Evolutionary conservation across 2,329 filamentous ascomycete species (phyloP).

Genomic region (Aspergillus sergii): DNA sequence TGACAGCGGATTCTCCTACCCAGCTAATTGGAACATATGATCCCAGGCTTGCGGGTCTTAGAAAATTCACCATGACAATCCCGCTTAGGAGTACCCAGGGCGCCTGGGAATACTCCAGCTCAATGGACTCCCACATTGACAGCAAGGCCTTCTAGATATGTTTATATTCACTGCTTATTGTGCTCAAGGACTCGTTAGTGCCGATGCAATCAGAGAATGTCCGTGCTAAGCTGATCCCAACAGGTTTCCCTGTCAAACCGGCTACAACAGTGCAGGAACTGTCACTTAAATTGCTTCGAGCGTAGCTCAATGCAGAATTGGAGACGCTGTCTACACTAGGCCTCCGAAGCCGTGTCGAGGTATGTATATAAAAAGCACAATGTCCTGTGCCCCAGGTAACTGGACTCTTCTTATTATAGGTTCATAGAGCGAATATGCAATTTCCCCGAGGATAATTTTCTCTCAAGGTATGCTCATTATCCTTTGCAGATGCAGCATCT

Average conservation of each 20-base stretch:
- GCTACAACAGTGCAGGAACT: constrained; percentile 45
- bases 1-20: background rate
- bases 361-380: constrained; percentile 6
- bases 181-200: background rate
- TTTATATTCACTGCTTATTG: too few relatives aligned
- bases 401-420: constrained; percentile 23
- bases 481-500: constrained; percentile 47
- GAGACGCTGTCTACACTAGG: constrained; percentile 44
- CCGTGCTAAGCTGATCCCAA: background rate
- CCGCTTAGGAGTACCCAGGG: too few relatives aligned
- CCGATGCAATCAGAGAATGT: background rate
- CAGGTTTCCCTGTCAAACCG: constrained; percentile 48
- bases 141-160: too few relatives aligned
- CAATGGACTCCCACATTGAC: background rate
- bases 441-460: constrained; percentile 36
- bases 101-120: too few relatives aligned
- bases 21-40: background rate
- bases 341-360: constrained; percentile 35
- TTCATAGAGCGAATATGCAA: constrained; percentile 41
- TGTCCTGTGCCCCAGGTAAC: background rate
- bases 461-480: constrained; percentile 44
- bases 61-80: too few relatives aligned
- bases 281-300: constrained; percentile 38
- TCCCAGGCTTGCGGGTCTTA: too few relatives aligned
- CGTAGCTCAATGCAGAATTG: constrained; percentile 39